Evolutionary conservation across 805 yeast species (phyloP).

Genomic region (Zygoascus bituminiphila): DNA sequence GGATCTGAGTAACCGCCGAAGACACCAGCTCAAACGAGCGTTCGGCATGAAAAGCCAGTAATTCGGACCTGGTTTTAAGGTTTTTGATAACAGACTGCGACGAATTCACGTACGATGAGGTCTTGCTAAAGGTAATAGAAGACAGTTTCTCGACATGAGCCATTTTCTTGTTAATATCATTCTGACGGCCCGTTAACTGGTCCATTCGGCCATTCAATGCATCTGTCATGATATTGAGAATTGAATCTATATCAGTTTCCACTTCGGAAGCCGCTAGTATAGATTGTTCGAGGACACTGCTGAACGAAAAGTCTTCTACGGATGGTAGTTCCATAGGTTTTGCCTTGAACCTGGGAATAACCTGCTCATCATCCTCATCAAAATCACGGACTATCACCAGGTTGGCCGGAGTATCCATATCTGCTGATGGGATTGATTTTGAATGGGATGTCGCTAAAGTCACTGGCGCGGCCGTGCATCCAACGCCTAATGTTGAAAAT

Average conservation of each 20-base stretch:
- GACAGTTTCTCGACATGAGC: slow-evolving; percentile 12
- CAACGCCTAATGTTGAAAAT: too few species aligned
- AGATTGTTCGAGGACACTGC: not conserved
- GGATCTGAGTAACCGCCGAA: slow-evolving; percentile 7
- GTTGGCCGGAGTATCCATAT: not conserved
- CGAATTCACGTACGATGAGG: slow-evolving; percentile 5
- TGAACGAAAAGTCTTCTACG: not conserved
- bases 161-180: slow-evolving; percentile 11
- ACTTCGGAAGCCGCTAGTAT: not conserved
- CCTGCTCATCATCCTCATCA: not conserved
- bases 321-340: not conserved
- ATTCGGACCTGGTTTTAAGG: not conserved
- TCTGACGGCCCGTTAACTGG: slow-evolving; percentile 10
- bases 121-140: slow-evolving; percentile 3
- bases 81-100: not conserved
- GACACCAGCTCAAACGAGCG: slow-evolving; percentile 5
- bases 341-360: not conserved
- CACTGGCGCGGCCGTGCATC: too few species aligned
- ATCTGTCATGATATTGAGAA: slow-evolving; percentile 3
- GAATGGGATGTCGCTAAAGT: too few species aligned
- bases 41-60: not conserved
- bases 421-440: too few species aligned
- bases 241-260: slow-evolving; percentile 4
- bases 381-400: slow-evolving; percentile 4
- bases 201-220: slow-evolving; percentile 5